Percentiles rank a stretch among this genome's conserved stretches.
Conservation (phyloP, 2,329 filamentous ascomycete genomes). For the Amphichorda felina region DNA sequence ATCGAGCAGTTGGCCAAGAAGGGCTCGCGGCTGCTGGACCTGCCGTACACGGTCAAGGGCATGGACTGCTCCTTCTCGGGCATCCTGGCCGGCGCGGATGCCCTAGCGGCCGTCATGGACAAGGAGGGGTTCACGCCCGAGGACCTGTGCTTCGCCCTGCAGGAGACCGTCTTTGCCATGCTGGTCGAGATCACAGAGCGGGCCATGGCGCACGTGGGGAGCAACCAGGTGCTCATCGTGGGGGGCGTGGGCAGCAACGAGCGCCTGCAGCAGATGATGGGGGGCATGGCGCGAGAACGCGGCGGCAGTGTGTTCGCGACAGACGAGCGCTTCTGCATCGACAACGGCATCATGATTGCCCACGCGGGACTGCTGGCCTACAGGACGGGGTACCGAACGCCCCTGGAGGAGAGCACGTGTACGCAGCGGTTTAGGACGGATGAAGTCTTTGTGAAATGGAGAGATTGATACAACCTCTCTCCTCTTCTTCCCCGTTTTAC, state of each 20-base stretch:
- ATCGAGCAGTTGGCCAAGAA: slow-evolving; percentile 86
- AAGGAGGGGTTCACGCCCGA: slow-evolving; percentile 54
- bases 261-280: slow-evolving; percentile 96
- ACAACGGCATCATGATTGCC: slow-evolving; percentile 99
- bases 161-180: slow-evolving; percentile 96
- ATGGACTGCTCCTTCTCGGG: slow-evolving; percentile 98
- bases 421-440: slow-evolving; percentile 77
- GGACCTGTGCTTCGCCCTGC: slow-evolving; percentile 86
- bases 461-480: slow-evolving; percentile 33
- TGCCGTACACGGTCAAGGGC: slow-evolving; percentile 94
- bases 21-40: slow-evolving; percentile 62
- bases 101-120: slow-evolving; percentile 58
- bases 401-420: slow-evolving; percentile 70
- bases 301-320: slow-evolving; percentile 89
- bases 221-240: slow-evolving; percentile 82
- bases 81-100: slow-evolving; percentile 74
- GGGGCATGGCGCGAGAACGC: slow-evolving; percentile 78
- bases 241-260: slow-evolving; percentile 95
- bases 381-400: slow-evolving; percentile 66
- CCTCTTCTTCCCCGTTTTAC: neutral
- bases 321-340: slow-evolving; percentile 95
- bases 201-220: slow-evolving; percentile 95
- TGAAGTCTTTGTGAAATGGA: slow-evolving; percentile 70
- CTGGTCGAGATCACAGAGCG: slow-evolving; percentile 96
- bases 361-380: slow-evolving; percentile 86